phyloP scores from a whole-genome alignment of 179 eudicot genomes.

The Patellifolia procumbens region DNA sequence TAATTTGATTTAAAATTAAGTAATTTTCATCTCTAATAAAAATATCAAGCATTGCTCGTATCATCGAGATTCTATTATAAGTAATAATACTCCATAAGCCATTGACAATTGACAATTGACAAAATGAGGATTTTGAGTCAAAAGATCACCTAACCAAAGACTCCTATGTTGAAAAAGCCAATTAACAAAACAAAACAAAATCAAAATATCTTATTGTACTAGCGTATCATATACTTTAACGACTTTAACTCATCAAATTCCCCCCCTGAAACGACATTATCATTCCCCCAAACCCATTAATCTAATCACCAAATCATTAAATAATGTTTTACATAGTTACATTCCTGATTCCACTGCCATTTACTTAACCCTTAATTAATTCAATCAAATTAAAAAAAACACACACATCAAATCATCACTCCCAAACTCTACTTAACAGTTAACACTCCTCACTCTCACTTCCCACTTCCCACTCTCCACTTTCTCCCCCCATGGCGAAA shows the following conservation, averaged over 20 bases:
- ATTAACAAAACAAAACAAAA: too few species aligned
- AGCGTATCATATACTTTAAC: not conserved
- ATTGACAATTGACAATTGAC: too few species aligned
- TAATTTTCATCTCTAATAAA: too few species aligned
- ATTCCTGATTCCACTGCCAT: too few species aligned
- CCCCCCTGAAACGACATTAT: conserved; percentile 15
- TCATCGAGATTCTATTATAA: too few species aligned
- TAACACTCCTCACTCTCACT: conserved; percentile 22
- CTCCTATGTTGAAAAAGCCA: not conserved
- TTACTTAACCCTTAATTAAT: conserved; percentile 17
- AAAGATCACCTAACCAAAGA: conserved; percentile 9
- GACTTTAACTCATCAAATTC: conserved; percentile 5
- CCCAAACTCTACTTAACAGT: conserved; percentile 17
- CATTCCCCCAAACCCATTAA: not conserved
- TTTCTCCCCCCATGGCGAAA: conserved; percentile 45
- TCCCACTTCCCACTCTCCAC: conserved; percentile 20
- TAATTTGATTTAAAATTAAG: too few species aligned
- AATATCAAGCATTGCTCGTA: too few species aligned
- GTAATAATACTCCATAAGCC: too few species aligned
- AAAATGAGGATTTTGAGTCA: not conserved
- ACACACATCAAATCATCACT: conserved; percentile 27
- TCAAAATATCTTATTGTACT: not conserved
- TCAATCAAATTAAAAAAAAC: not conserved
- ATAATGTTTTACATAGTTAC: too few species aligned
- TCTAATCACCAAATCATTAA: too few species aligned